Percentiles rank a stretch among this genome's conserved stretches.
Conservation (phyloP, 106 monocot species). For the Posidonia australis region DNA sequence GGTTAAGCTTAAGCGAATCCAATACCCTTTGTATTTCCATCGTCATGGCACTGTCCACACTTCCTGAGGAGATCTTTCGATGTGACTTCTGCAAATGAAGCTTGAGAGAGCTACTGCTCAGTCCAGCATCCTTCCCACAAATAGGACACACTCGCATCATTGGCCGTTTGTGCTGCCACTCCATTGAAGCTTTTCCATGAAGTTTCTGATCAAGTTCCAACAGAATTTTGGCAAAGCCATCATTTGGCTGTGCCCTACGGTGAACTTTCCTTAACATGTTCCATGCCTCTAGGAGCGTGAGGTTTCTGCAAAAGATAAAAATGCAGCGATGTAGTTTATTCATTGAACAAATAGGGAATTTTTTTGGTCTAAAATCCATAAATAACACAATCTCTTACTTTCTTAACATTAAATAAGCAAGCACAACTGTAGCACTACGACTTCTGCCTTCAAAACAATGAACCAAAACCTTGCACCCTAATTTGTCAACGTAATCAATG, state of each 20-base stretch:
- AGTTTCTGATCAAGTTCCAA: constrained; percentile 50
- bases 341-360: background rate
- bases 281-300: constrained; percentile 67
- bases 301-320: constrained; percentile 27
- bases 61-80: constrained; percentile 54
- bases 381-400: constrained; percentile 38
- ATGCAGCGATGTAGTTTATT: background rate
- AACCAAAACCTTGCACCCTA: constrained; percentile 62
- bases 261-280: constrained; percentile 59
- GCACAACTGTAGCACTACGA: constrained; percentile 79
- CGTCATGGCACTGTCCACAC: constrained; percentile 77
- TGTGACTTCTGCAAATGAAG: constrained; percentile 86
- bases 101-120: constrained; percentile 88
- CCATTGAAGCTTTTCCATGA: constrained; percentile 70
- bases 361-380: too few relatives aligned
- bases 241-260: constrained; percentile 79
- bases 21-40: constrained; percentile 61
- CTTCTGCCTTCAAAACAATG: constrained; percentile 98
- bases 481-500: constrained; percentile 46
- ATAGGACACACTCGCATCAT: constrained; percentile 83
- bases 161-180: constrained; percentile 74
- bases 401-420: constrained; percentile 73
- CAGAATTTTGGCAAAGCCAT: constrained; percentile 63
- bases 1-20: constrained; percentile 31
- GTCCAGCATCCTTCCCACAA: constrained; percentile 69